phyloP scores from a whole-genome alignment of 2,329 filamentous ascomycete species.

The Lachnum nothofagi region DNA sequence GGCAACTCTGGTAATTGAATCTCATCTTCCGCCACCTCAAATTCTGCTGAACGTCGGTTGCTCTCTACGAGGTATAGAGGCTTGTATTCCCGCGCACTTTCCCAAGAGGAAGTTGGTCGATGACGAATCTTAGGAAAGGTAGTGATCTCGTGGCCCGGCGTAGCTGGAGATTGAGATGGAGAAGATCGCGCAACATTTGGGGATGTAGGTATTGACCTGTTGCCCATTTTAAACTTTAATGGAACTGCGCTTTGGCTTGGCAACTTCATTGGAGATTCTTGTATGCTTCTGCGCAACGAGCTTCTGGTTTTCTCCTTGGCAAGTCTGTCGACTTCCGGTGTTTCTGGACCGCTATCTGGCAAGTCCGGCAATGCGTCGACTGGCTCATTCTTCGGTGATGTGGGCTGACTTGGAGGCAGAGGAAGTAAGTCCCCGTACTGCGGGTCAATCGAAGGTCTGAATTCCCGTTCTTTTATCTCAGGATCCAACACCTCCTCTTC shows the following conservation, averaged over 20 bases:
- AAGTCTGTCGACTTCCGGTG: conserved; percentile 28
- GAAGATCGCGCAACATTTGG: conserved; percentile 39
- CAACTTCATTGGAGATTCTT: conserved; percentile 30
- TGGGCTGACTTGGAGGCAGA: conserved; percentile 55
- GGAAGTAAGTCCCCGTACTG: conserved; percentile 61
- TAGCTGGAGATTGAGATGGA: conserved; percentile 36
- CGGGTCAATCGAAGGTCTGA: conserved; percentile 63
- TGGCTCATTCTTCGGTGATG: conserved; percentile 40
- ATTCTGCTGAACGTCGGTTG: conserved; percentile 24
- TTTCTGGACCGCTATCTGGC: conserved; percentile 55
- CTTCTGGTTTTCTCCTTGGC: conserved; percentile 20
- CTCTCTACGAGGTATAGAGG: conserved; percentile 76
- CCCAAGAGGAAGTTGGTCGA: conserved; percentile 58
- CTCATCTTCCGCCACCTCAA: conserved; percentile 30
- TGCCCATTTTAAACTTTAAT: conserved; percentile 47
- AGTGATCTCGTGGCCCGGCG: conserved; percentile 27
- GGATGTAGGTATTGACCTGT: conserved; percentile 38
- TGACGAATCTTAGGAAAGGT: conserved; percentile 37
- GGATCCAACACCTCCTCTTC: conserved; percentile 45
- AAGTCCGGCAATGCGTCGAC: conserved; percentile 45
- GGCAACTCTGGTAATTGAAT: conserved; percentile 44
- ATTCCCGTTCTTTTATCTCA: conserved; percentile 52
- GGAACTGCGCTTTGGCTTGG: conserved; percentile 51
- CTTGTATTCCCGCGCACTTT: conserved; percentile 64
- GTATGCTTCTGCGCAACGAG: conserved; percentile 21